Base-by-base conservation (phyloP, 2,329 filamentous ascomycete species). In the Kalmusia sp. region DNA sequence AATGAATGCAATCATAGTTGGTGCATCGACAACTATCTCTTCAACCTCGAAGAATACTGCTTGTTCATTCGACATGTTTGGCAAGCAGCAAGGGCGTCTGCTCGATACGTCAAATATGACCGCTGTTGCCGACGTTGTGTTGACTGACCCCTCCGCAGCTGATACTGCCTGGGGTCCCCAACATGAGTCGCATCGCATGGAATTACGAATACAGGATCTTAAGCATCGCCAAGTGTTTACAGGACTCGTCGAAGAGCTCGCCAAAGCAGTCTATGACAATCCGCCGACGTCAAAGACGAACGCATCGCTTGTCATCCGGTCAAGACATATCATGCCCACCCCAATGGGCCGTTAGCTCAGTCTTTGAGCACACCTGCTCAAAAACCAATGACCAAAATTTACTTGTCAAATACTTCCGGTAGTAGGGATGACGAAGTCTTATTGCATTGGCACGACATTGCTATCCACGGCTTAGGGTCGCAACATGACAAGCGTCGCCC, bases 51-150 rank as follows among this genome's bases (percentile, higher is more conserved):
- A 21, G 14, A 34, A 39, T n/a, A 38, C 50, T 25, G 38, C 24
- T 15, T 30, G 22, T 19, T 12, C 12, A 17, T 43, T 49, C 19
- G 21, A 35, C 15, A 31, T 49, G 9, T 25, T 38, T 9, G 28
- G 44, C 8, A 52, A 49, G 28, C 27, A 43, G 6, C 50, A 41
- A 14, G 50, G 50, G 11, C n/a, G 30, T 11, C 15, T 44, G 2
- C 50, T 52, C 6, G 30, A 52, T 17, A 52, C 43, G 21, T 22
- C 15, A 15, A 48, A 15, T 11, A 52, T 52, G 50, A 35, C 35
- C 11, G 50, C 50, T 6, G 37, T 43, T 28, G 11, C 41, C 27
- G n/a, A 45, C 6, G 4, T 22, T 17, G 27, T 17, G 17, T 17
- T 21, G n/a, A 22, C 14, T 22, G 41, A 33, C 30, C 17, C 15